Evolutionary conservation across 306 rosid species (phyloP), one percentile per base, ranked within the genome.

Genomic region (Glycine tomentella): DNA sequence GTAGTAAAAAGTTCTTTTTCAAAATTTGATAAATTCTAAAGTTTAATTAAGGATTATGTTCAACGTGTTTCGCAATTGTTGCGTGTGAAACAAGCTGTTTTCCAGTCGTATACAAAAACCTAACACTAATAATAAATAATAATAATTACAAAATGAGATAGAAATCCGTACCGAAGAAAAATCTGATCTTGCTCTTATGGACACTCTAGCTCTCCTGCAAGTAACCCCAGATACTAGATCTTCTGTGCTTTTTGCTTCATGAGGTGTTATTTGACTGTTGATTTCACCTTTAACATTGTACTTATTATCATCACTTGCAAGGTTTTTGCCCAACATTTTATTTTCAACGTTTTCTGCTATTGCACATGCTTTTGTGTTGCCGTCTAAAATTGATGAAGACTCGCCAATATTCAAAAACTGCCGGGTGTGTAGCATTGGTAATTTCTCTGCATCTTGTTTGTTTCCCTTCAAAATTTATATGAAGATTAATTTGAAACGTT

Each of bases 131-230:
- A 69, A 12, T 4, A 25, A 1, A 25, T 25, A 25, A 25, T 25
- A 20, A 20, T 25, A 70, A 14, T 8, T 48, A 71, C 2, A 15
- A 38, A 42, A 6, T 17, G n/a, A 69, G 15, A 52, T 46, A 67
- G 40, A 75, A 74, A 8, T 46, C 3, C 81, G 3, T 83, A 88
- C 89, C 84, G 85, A 4, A n/a, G 86, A 72, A 75, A 84, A 64
- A 77, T 85, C 84, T 31, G 84, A 83, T 74, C 82, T 56, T 49
- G 89, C 85, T 76, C 89, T 74, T 42, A 88, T 80, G 82, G 91
- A 85, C 13, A 88, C 87, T 55, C 85, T 88, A 49, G 88, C 87
- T 68, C 85, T 85, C 77, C 69, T 80, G 77, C 70, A 76, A 7
- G 77, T 11, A 72, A 31, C 25, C 55, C 80, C 59, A 59, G 40